These are phyloP conservation scores for Graphilbum fragrans DNA, from an alignment of 2,329 filamentous ascomycete species.

Conservation along the genomic window DNA sequence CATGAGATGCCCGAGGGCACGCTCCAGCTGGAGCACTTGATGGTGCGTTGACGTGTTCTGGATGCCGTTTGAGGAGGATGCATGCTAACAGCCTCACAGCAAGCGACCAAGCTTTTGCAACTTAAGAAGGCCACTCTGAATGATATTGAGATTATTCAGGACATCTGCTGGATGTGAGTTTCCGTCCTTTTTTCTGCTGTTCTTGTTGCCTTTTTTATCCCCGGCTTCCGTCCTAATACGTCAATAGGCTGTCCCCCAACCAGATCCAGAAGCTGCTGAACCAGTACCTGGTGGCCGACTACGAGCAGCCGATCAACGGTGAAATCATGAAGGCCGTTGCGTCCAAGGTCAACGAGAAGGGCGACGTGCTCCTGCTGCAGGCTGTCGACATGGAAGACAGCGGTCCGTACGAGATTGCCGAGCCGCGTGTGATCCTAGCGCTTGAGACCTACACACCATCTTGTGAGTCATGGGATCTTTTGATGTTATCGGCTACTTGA, in stretches of 20 bases:
- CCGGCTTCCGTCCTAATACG: too few relatives aligned
- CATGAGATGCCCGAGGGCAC: conserved; percentile 99
- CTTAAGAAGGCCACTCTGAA: conserved; percentile 98
- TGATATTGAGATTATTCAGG: conserved; percentile 99
- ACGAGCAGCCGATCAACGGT: conserved; percentile 97
- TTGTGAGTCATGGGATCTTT: conserved; percentile 71
- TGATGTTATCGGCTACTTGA: not conserved
- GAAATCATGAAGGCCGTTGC: conserved; percentile 99
- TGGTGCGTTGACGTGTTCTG: conserved; percentile 45
- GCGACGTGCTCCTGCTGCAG: conserved; percentile 82
- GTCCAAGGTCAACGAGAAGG: conserved; percentile 94
- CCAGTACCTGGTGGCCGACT: conserved; percentile 96
- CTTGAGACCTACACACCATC: conserved; percentile 97
- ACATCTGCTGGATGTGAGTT: conserved; percentile 98
- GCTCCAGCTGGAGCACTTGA: conserved; percentile 91
- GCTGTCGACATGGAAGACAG: conserved; percentile 99
- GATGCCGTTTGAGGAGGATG: not conserved
- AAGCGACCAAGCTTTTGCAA: conserved; percentile 96
- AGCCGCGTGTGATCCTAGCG: conserved; percentile 89
- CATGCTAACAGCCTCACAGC: conserved; percentile 35
- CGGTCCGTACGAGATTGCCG: conserved; percentile 95
- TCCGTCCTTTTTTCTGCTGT: too few relatives aligned
- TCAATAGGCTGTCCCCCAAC: conserved; percentile 94
- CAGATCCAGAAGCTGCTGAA: conserved; percentile 98
- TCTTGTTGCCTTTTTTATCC: too few relatives aligned